A percentile compares a stretch with the other conserved stretches of the same genome.
phyloP scores from a whole-genome alignment of 2,329 filamentous ascomycete genomes.

The Elsinoe batatas region DNA sequence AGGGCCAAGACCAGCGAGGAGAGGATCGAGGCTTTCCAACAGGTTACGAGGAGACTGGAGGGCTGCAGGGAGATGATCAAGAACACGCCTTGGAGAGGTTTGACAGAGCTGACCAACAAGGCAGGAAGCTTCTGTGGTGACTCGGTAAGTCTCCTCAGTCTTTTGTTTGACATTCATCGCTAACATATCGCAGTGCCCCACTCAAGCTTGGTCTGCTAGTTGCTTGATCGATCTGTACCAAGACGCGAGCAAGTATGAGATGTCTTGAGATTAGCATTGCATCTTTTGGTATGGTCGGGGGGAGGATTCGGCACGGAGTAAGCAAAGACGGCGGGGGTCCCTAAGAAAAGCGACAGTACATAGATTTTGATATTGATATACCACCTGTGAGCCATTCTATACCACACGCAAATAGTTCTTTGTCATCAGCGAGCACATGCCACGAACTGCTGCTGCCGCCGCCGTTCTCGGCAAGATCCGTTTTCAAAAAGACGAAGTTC shows the following conservation, averaged over 20 bases:
- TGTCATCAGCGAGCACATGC: constrained; percentile 5
- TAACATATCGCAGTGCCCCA: constrained; percentile 58
- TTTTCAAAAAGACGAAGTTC: background rate
- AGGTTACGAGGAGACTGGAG: constrained; percentile 71
- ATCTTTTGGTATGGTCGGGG: background rate
- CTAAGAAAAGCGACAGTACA: background rate
- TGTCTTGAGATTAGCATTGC: background rate
- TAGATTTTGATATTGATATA: constrained; percentile 1
- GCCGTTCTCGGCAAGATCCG: constrained; percentile 5
- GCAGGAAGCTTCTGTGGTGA: constrained; percentile 73
- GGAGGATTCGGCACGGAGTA: background rate
- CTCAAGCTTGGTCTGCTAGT: constrained; percentile 91
- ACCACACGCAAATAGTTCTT: background rate
- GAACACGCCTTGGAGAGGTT: constrained; percentile 74
- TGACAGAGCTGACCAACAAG: constrained; percentile 90
- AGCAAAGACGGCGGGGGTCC: background rate
- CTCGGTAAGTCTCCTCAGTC: constrained; percentile 54
- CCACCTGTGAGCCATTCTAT: background rate
- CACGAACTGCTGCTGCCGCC: background rate
- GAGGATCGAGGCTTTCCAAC: constrained; percentile 82
- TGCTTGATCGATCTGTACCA: constrained; percentile 95
- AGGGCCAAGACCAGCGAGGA: constrained; percentile 59
- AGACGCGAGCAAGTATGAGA: constrained; percentile 54
- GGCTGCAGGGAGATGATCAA: constrained; percentile 79
- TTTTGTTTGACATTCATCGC: constrained; percentile 20